Evolutionary conservation across 2,329 filamentous ascomycete genomes (phyloP), one percentile per base, ranked within the genome.

Genomic region (Colletotrichum euphorbiae): DNA sequence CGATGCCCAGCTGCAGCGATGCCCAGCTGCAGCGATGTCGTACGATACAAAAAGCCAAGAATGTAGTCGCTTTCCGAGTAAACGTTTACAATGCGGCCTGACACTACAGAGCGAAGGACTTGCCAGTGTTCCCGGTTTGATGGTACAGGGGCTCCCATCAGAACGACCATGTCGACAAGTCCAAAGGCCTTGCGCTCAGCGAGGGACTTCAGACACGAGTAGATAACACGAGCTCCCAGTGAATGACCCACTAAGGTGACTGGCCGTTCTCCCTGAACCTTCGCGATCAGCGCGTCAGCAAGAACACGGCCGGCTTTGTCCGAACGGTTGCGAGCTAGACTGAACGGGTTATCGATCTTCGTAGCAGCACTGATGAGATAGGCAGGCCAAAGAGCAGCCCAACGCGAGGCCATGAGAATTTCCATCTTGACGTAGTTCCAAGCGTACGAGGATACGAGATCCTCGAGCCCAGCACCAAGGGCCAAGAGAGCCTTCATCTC

Each of bases 21-120:
- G 3, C 94, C 94, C 45, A 92, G 86, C 71, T 96, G 91, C 31
- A 97, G 87, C 67, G 90, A 94, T 45, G 92, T 93, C 2, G 93
- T 91, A 50, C 94, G 89, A 77, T 98, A 97, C 17, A 97, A 82
- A 76, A 97, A 95, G 1, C 89, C 94, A 1, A 98, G 88, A 36
- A 98, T 89, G 74, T 93, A 92, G 78, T 98, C 94, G 69, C 96
- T 94, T 59, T 91, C 89, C 2, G 93, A 95, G 79, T 91, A 97
- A 8, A 95, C 93, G 73, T 98, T 98, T 73, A 97, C 91, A 7
- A 97, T 85, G 65, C 91, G 87, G 2, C 94, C 94, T 2, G 90
- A 88, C 0, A 97, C 93, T 0, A 95, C 93, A 50, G 87, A 89
- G 33, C 93, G 88, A 72, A 97, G 88, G 42, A 88, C 83, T 50